A percentile compares a stretch with the other conserved stretches of the same genome.
Evolutionary conservation across 2,329 filamentous ascomycete genomes (phyloP).

Genomic region (Sclerotinia glacialis): DNA sequence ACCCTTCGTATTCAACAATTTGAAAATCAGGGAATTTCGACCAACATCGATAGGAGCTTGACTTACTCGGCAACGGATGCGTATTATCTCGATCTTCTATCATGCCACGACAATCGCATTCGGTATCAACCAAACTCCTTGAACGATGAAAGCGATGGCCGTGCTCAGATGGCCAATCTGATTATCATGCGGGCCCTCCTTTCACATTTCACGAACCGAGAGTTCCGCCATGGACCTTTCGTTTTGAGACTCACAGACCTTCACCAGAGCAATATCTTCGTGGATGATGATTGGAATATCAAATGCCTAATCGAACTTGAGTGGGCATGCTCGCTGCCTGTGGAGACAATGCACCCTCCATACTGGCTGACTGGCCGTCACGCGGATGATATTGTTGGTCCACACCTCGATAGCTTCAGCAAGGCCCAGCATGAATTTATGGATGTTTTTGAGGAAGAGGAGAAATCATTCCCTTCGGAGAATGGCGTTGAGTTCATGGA

Average conservation of each 20-base stretch:
- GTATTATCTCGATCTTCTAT: slow-evolving; percentile 39
- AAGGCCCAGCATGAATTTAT: slow-evolving; percentile 29
- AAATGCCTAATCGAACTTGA: slow-evolving; percentile 40
- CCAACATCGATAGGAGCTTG: slow-evolving; percentile 36
- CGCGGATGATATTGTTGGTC: slow-evolving; percentile 25
- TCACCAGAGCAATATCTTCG: slow-evolving; percentile 43
- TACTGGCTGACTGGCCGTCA: slow-evolving; percentile 37
- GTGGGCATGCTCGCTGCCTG: slow-evolving; percentile 37
- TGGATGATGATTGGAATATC: slow-evolving; percentile 41
- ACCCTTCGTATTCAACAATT: slow-evolving; percentile 32
- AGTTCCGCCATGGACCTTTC: slow-evolving; percentile 39
- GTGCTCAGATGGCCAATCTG: slow-evolving; percentile 38
- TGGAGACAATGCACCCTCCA: slow-evolving; percentile 37
- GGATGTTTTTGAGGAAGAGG: slow-evolving; percentile 29
- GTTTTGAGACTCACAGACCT: slow-evolving; percentile 42
- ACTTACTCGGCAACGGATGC: slow-evolving; percentile 39
- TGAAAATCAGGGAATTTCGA: slow-evolving; percentile 41
- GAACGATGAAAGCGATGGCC: slow-evolving; percentile 35
- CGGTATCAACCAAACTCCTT: slow-evolving; percentile 41
- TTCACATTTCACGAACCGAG: slow-evolving; percentile 29
- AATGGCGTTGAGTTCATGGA: slow-evolving; percentile 19
- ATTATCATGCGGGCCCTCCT: slow-evolving; percentile 35
- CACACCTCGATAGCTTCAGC: slow-evolving; percentile 28
- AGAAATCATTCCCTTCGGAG: slow-evolving; percentile 23
- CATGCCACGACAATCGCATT: slow-evolving; percentile 41